Evolutionary conservation across 192 early-diverging fungal species (phyloP), one percentile per base, ranked within the genome.

Genomic region (Coemansia sp.): DNA sequence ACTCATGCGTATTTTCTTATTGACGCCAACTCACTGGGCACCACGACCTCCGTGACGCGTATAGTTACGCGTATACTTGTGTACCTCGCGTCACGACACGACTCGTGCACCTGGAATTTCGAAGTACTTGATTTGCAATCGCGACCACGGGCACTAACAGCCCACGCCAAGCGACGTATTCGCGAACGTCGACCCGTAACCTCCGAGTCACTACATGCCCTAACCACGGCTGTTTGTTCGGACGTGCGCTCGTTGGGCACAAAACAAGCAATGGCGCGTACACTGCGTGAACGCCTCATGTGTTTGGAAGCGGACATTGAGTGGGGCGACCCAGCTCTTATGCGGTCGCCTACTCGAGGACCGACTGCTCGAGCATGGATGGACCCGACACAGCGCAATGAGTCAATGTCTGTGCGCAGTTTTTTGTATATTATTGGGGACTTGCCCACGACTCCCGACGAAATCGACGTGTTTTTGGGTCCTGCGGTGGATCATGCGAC

Each of bases 1-100:
- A 65, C 72, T 10, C 78, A 81, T 55, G 72, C 52, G 38, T 81
- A 81, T 57, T 81, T 81, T 57, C 78, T 81, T 12, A 63, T 81
- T n/a, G 78, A 81, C 64, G 50, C 55, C 38, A 37, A 59, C 41
- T 55, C 60, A 16, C 57, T 69, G 12, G 45, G 27, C 27, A 3
- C 5, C 43, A 5, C 23, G 23, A 41, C 12, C 19, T 23, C 63
- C 14, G 52, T 71, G 3, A 22, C 54, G 35, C 47, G 47, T n/a
- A 50, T 57, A 2, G 56, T 75, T 8, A 70, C 69, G 17, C 78
- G 72, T 17, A 71, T 81, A 7, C 65, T 81, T 14, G 65, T 68
- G 27, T 72, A 61, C 45, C 69, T 81, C 31, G 62, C 72, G 14
- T 31, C 65, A 3, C 41, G 58, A 6, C 37, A 81, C 60, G 72